Base-by-base conservation (phyloP, 1,284 basidiomycete genomes). In the Ustilago bromivora region DNA sequence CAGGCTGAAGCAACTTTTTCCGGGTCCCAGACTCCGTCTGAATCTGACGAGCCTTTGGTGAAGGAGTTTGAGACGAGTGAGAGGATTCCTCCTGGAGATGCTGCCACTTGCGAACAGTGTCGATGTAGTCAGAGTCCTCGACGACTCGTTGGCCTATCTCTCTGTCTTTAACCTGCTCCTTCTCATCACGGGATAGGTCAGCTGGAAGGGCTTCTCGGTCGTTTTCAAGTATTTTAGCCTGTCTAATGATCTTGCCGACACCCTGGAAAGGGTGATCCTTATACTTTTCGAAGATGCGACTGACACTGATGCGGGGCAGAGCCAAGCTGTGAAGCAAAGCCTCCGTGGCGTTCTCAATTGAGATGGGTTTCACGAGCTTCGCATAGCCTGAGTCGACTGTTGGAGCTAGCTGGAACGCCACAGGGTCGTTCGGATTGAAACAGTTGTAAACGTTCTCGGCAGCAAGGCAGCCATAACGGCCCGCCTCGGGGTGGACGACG, bases 401-500 rank as follows among this genome's bases (percentile, higher is more conserved):
- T 3, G 87, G 82, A 43, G 84, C 85, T 10, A 87, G 80, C 64
- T 81, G 78, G 70, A 86, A 87, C 4, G 86, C 87, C 9, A 88
- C 86, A 0, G 87, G 87, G 62, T 88, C 87, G 5, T 86, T 84
- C 9, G 83, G 78, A 53, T 86, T 83, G 67, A 86, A 88, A 43
- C 78, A 57, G 52, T 90, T 89, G 83, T 89, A 89, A 6, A 88
- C 69, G 6, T 85, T 66, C 41, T 90, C 89, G 10, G 88, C 86
- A 0, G 89, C 87, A 78, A 90, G 85, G 78, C 89, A 90, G 8
- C 89, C 89, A 62, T 89, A 89, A 51, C 87, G 79, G 0, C 89
- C 89, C 2, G 85, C 82, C 17, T 87, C 82, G 46, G 88, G 88
- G 28, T 68, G 81, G 77, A 88, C 67, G 0, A 74, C 62, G n/a